Evolutionary conservation across 2,329 filamentous ascomycete genomes (phyloP).

Genomic region (Mollisiaceae sp.): DNA sequence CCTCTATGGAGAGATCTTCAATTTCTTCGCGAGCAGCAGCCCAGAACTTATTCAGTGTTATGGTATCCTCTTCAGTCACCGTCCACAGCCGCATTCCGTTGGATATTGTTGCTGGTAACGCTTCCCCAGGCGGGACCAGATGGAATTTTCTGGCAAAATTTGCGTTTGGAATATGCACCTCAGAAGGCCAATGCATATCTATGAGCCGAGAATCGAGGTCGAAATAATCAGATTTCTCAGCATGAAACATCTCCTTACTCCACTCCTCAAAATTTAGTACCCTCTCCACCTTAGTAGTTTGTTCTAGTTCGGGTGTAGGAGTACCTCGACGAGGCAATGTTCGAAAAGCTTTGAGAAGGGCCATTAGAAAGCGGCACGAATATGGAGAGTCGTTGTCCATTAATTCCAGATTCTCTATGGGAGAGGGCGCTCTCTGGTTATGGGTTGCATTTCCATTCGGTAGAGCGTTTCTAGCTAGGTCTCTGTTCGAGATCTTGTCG

Average conservation of each 20-base stretch:
- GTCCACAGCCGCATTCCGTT: conserved; percentile 28
- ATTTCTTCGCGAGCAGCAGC: neutral
- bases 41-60: neutral
- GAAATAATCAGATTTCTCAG: neutral
- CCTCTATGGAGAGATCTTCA: neutral
- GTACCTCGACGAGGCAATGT: neutral
- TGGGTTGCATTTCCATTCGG: neutral
- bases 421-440: neutral
- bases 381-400: too few species aligned
- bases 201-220: conserved; percentile 9
- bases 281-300: neutral
- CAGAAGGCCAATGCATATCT: conserved; percentile 21
- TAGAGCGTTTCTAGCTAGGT: too few species aligned
- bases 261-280: neutral
- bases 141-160: conserved; percentile 52
- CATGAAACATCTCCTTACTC: neutral
- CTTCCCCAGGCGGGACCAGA: conserved; percentile 43
- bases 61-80: neutral
- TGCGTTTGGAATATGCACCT: conserved; percentile 47
- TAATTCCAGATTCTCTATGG: too few species aligned
- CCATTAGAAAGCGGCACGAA: neutral
- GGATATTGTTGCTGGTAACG: conserved; percentile 19
- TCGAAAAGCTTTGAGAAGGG: neutral
- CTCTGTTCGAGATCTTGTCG: neutral
- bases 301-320: neutral